Evolutionary conservation across 129 eudicot species (phyloP), one percentile per base, ranked within the genome.

Genomic region (Flaveria ramosissima): DNA sequence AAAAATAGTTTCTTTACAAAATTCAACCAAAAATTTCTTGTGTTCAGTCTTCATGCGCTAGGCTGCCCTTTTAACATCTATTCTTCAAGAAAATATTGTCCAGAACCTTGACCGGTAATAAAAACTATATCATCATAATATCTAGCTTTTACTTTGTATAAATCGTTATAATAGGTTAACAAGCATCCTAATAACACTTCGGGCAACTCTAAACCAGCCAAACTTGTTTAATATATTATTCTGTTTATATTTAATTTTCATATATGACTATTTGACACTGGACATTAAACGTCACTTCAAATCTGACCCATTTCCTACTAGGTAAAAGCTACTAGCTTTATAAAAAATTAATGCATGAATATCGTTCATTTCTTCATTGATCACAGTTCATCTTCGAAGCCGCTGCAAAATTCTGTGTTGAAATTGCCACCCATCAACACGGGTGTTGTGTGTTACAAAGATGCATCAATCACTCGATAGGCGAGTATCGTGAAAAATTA

Each of bases 381-480:
- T 88, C 71, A 81, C 94, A 93, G 98, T 90, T 93, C 75, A 86
- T 93, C 50, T 90, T 86, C 67, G 85, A 79, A 70, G 89, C 90
- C 53, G 98, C 97, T 82, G 86, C 92, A 60, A 90, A 85, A 59
- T 80, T 77, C 70, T 90, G 97, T 78, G 87, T 93, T 6, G 98
- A 93, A 14, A 86, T 93, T 9, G 98, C 95, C 13, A 90, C 97
- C 9, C 95, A 90, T 84, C 92, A 89, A 62, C 91, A 88, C 39
- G 98, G 98, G 14, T 93, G 98, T 32, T 90, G 96, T 57, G 98
- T 93, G 72, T 81, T 93, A 60, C 96, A 90, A 84, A 83, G 90
- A 62, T 90, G 98, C 87, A 86, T 93, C 71, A 82, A 73, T 43
- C 86, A 90, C 80, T 80, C 98, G n/a, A 85, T 75, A 2, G 96